Percentiles rank a stretch among this genome's conserved stretches.
Conservation (phyloP, 371 early-diverging fungal genomes). For the Parasitella parasitica region DNA sequence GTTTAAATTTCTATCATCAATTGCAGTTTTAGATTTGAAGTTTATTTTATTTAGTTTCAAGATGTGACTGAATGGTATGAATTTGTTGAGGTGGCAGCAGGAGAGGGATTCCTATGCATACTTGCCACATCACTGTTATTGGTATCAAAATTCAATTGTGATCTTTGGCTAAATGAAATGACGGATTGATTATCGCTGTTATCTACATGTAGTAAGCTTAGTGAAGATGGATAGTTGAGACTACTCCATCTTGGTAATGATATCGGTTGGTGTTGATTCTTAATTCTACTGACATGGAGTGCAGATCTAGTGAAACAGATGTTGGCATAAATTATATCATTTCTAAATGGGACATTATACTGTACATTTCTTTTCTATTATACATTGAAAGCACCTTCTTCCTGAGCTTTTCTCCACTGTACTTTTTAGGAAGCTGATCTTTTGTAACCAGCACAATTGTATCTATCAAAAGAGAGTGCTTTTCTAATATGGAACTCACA, state of each 20-base stretch:
- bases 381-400: conserved; percentile 39
- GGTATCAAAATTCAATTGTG: conserved; percentile 9
- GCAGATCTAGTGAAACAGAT: conserved; percentile 12
- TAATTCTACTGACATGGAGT: conserved; percentile 16
- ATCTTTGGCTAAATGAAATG: conserved; percentile 16
- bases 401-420: conserved; percentile 53
- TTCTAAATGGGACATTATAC: background rate
- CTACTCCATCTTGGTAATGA: conserved; percentile 29
- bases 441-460: conserved; percentile 63
- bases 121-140: background rate
- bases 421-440: conserved; percentile 58
- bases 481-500: conserved; percentile 66
- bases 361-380: conserved; percentile 23
- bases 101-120: background rate
- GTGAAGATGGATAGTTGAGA: background rate
- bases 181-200: conserved; percentile 30
- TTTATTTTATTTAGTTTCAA: background rate
- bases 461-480: conserved; percentile 70
- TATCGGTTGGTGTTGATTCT: conserved; percentile 37
- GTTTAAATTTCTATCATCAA: too few species aligned
- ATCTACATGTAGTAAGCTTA: background rate
- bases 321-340: too few species aligned
- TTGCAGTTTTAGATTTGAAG: too few species aligned
- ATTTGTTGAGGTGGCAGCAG: background rate
- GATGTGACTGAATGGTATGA: background rate